These are phyloP conservation scores for Yarrowia keelungensis DNA, from an alignment of 805 yeast genomes.

Conservation along the genomic window DNA sequence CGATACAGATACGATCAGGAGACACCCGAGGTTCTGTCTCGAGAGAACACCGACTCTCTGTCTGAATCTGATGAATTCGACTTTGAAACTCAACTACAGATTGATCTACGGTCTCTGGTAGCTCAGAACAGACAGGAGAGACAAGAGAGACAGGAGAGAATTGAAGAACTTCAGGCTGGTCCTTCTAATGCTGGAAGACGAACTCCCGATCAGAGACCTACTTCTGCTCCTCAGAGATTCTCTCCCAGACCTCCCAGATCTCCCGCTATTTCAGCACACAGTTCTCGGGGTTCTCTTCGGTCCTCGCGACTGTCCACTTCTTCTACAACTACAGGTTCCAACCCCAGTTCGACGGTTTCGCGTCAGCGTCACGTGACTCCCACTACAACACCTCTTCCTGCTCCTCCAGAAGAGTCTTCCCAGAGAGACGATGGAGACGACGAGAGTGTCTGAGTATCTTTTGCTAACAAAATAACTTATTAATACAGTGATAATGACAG, in stretches of 20 bases:
- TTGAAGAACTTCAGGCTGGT: not conserved
- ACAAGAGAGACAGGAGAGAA: not conserved
- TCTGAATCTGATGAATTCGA: slow-evolving; percentile 29
- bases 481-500: slow-evolving; percentile 7
- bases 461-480: slow-evolving; percentile 31
- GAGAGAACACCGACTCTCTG: slow-evolving; percentile 3
- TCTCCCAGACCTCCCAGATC: slow-evolving; percentile 19
- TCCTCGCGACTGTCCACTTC: not conserved
- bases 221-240: slow-evolving; percentile 3
- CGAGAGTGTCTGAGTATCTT: slow-evolving; percentile 1
- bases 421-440: not conserved
- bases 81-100: slow-evolving; percentile 17
- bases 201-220: not conserved
- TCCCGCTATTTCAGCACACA: not conserved
- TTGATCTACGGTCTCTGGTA: slow-evolving; percentile 4
- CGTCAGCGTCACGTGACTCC: slow-evolving; percentile 23
- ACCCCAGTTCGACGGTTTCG: slow-evolving; percentile 8
- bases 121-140: slow-evolving; percentile 7
- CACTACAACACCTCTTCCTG: slow-evolving; percentile 9
- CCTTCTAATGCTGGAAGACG: not conserved
- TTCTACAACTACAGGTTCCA: not conserved
- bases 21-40: not conserved
- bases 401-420: slow-evolving; percentile 2
- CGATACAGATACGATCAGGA: slow-evolving; percentile 18
- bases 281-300: slow-evolving; percentile 1